Evolutionary conservation across 768 basidiomycete species (phyloP), one percentile per base, ranked within the genome.

Genomic region (Suillus plorans): DNA sequence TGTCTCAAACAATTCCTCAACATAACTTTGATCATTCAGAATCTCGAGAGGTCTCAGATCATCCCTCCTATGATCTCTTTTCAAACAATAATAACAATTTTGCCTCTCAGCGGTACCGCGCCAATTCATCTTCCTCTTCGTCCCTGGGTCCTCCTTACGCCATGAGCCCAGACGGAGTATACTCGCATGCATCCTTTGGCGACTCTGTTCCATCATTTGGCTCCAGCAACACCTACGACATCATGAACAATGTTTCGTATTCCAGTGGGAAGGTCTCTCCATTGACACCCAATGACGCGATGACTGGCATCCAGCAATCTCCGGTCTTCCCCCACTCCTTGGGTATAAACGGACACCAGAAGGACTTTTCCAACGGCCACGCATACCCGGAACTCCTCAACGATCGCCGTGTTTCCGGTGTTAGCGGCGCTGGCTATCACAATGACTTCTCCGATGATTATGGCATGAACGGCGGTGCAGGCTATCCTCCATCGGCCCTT

Each of bases 191-290:
- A 45, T 80, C 85, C 49, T 90, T 90, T 75, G 75, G 78, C 20
- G 91, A 91, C 71, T 77, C 85, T 9, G 79, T 89, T 0, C 82
- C 85, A 20, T 77, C 87, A 13, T 90, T 89, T 76, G 80, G 80
- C 41, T 78, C 85, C 68, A 72, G 80, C 62, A 80, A 81, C 73
- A 81, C 86, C 13, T 91, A 89, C 76, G 89, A 89, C 73, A 82
- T 89, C 70, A 86, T 88, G 73, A 79, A 80, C 74, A 85, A 84
- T 67, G 78, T 89, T 25, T 88, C 87, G 18, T 86, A 87, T 77
- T 76, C 73, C 14, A 88, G 86, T 64, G 90, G 89, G 67, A 92
- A 91, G 76, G 88, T 87, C 59, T 91, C 91, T 22, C 89, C 91
- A 0, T 80, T 91, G 52, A 89, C 89, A 14, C 89, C 90, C 41